Evolutionary conservation across 495 filamentous ascomycete species (phyloP), one percentile per base, ranked within the genome.

Genomic region (Daldinia concentrica): DNA sequence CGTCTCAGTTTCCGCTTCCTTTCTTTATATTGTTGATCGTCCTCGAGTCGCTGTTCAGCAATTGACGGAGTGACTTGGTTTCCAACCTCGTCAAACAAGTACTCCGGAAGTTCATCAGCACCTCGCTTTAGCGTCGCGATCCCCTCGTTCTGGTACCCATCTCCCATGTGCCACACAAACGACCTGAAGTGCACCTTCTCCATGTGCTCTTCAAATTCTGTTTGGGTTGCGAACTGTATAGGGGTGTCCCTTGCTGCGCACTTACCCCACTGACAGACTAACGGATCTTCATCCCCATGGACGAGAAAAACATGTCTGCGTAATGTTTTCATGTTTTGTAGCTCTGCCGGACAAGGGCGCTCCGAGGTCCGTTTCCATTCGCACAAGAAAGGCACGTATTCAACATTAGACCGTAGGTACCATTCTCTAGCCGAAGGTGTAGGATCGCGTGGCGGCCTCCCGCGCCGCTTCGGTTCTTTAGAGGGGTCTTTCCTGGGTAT

Each of bases 271-370:
- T 70, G 77, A 64, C 81, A 85, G 24, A 64, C 39, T n/a, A 74
- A 48, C 45, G 71, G 65, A 22, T 78, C 72, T 14, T 43, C 58
- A 6, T 71, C 64, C 14, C 78, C 78, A 70, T 86, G 92, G 5
- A 89, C 79, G 60, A 89, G 85, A 32, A 82, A 71, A 22, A 94
- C 74, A 75, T 96, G 93, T 59, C 85, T 86, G 61, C 88, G 86
- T 22, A 95, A 82, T 0, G 89, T 89, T 2, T 89, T 86, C 34
- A 93, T 75, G 74, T 94, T 94, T 69, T 95, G 92, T 3, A 95
- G 81, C 74, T 93, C 86, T 0, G 89, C 87, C 5, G 83, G 82
- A 73, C 93, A 96, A n/a, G 64, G 2, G 29, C 7, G 50, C 9
- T 19, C 41, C 7, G 51, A n/a, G 6, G 62, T 4, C 1, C 15